Percentiles rank a stretch among this genome's conserved stretches.
These are phyloP conservation scores for Phytophthora fragariaefolia DNA, from an alignment of 352 stramenopile species.

Conservation along the genomic window DNA sequence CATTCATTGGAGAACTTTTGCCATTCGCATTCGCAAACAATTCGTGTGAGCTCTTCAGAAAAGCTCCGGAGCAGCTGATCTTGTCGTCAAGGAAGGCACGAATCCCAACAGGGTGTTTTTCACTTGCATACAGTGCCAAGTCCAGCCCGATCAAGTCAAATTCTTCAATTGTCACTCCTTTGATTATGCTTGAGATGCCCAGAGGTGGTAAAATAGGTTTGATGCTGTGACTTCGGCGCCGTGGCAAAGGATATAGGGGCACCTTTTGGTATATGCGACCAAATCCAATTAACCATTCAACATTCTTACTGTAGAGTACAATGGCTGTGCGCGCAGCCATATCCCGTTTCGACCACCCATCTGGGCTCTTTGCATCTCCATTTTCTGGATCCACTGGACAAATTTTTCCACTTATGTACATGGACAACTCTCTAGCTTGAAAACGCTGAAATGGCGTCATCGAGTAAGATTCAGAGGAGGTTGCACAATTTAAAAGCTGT, in stretches of 20 bases:
- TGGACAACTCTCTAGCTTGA: conserved; percentile 42
- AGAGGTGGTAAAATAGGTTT: conserved; percentile 6
- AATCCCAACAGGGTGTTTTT: conserved; percentile 67
- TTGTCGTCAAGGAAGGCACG: conserved; percentile 75
- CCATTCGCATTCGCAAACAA: conserved; percentile 23
- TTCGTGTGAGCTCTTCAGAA: conserved; percentile 41
- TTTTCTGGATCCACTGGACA: conserved; percentile 31
- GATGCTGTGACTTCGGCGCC: conserved; percentile 4
- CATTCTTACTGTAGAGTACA: conserved; percentile 76
- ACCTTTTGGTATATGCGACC: conserved; percentile 54
- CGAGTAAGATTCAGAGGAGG: not conserved
- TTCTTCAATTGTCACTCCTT: conserved; percentile 56
- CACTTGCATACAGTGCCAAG: conserved; percentile 72
- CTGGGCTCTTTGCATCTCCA: conserved; percentile 17
- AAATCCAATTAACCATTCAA: conserved; percentile 80
- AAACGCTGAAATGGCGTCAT: conserved; percentile 34
- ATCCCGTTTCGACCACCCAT: conserved; percentile 54
- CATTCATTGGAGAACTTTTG: conserved; percentile 2
- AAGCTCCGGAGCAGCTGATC: conserved; percentile 50
- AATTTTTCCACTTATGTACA: conserved; percentile 58
- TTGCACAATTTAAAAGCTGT: not conserved
- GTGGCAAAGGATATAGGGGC: conserved; percentile 35
- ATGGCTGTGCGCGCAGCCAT: conserved; percentile 64
- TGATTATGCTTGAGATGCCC: conserved; percentile 40
- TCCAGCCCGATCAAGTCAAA: conserved; percentile 74